phyloP scores from a whole-genome alignment of 225 moss, liverwort and hornwort genomes.

The Polytrichum commune region DNA sequence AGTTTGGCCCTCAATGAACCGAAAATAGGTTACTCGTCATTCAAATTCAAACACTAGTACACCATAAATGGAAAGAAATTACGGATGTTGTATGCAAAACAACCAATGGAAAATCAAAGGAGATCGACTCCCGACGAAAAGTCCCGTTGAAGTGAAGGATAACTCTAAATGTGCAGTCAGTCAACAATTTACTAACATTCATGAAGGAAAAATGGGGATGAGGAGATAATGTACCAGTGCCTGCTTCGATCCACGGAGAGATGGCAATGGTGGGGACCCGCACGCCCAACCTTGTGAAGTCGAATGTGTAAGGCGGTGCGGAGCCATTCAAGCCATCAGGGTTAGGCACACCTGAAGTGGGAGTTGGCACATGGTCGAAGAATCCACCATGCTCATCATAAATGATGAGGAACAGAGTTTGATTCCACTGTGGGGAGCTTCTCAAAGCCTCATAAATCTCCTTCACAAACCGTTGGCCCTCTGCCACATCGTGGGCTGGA shows the following conservation, averaged over 20 bases:
- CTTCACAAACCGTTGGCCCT: conserved; percentile 61
- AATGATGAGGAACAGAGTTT: conserved; percentile 53
- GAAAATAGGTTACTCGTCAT: no score
- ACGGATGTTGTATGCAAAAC: no score
- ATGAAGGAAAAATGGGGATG: neutral
- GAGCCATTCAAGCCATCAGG: conserved; percentile 62
- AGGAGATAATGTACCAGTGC: conserved; percentile 30
- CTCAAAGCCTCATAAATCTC: conserved; percentile 65
- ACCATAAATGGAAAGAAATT: no score
- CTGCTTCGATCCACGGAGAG: conserved; percentile 72
- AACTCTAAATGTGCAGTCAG: no score
- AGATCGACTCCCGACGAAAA: no score
- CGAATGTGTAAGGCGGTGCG: conserved; percentile 41
- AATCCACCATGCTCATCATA: conserved; percentile 86
- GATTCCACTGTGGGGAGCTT: conserved; percentile 64
- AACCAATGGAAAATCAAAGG: no score
- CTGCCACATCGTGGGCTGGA: conserved; percentile 56
- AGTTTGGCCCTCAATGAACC: no score
- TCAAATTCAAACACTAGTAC: no score
- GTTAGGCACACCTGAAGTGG: conserved; percentile 43
- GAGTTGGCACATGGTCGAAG: conserved; percentile 72
- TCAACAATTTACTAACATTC: no score
- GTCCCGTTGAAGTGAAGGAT: no score
- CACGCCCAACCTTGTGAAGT: conserved; percentile 66
- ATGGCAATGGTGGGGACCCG: conserved; percentile 66